A percentile compares a stretch with the other conserved stretches of the same genome.
Conservation (phyloP, 495 filamentous ascomycete species). For the Massariosphaeria phaeospora region DNA sequence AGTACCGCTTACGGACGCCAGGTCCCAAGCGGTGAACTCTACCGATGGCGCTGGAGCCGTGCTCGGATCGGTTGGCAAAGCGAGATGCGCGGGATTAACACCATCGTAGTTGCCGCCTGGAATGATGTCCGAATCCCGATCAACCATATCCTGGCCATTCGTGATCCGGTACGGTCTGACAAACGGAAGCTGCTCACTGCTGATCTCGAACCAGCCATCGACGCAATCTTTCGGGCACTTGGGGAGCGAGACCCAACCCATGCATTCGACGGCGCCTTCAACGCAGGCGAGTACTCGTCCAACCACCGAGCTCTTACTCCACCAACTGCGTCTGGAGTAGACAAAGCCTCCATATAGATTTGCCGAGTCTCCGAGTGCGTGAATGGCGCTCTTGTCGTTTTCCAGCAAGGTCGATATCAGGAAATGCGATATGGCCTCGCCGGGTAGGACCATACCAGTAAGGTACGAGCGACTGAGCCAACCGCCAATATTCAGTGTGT, state of each 20-base stretch:
- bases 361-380: constrained; percentile 59
- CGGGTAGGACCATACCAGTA: constrained; percentile 72
- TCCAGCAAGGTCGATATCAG: constrained; percentile 75
- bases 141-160: constrained; percentile 37
- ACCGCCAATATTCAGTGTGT: constrained; percentile 50
- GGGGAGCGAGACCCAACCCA: constrained; percentile 69
- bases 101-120: constrained; percentile 47
- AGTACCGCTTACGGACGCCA: neutral
- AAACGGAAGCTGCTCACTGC: constrained; percentile 38
- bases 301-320: constrained; percentile 74
- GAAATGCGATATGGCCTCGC: constrained; percentile 66
- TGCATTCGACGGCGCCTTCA: constrained; percentile 63
- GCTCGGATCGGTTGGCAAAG: constrained; percentile 41
- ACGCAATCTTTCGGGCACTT: constrained; percentile 46
- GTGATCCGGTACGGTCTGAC: constrained; percentile 43
- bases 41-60: constrained; percentile 19
- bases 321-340: constrained; percentile 66
- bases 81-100: constrained; percentile 55
- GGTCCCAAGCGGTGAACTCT: constrained; percentile 18
- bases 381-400: constrained; percentile 62
- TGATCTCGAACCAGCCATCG: constrained; percentile 64
- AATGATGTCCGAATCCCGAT: constrained; percentile 50
- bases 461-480: constrained; percentile 80
- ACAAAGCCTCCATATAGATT: constrained; percentile 78
- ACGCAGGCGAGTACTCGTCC: constrained; percentile 67